These are phyloP conservation scores for Polygonum aviculare DNA, from an alignment of 148 eudicot species.

Conservation along the genomic window DNA sequence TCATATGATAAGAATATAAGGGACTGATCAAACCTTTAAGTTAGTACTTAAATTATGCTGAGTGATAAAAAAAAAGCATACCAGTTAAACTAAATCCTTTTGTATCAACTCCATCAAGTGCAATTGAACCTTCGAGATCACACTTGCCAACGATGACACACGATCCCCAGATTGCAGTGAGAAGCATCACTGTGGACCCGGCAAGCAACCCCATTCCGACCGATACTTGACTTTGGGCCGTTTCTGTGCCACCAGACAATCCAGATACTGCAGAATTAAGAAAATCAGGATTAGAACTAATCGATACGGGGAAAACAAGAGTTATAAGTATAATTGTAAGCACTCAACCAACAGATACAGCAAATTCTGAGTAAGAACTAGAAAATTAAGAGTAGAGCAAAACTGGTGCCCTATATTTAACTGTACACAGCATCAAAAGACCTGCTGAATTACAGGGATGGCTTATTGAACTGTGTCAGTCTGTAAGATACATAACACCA, in stretches of 20 bases:
- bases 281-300: background rate
- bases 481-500: background rate
- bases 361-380: background rate
- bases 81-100: slow-evolving; percentile 56
- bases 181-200: slow-evolving; percentile 90
- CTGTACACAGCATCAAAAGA: background rate
- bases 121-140: slow-evolving; percentile 40
- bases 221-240: slow-evolving; percentile 85
- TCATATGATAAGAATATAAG: background rate
- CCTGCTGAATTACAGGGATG: background rate
- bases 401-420: no score
- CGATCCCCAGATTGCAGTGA: slow-evolving; percentile 85
- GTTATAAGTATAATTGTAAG: background rate
- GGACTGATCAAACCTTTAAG: background rate
- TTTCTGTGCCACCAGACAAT: slow-evolving; percentile 58
- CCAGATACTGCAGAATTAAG: slow-evolving; percentile 58
- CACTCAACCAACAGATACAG: background rate
- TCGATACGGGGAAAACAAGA: background rate
- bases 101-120: slow-evolving; percentile 55
- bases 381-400: no score
- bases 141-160: slow-evolving; percentile 84
- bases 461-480: background rate
- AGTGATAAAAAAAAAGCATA: slow-evolving; percentile 9
- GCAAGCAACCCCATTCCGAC: slow-evolving; percentile 96
- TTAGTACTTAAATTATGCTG: background rate